Base-by-base conservation (phyloP, 371 early-diverging fungal genomes). In the Sporodiniella umbellata region DNA sequence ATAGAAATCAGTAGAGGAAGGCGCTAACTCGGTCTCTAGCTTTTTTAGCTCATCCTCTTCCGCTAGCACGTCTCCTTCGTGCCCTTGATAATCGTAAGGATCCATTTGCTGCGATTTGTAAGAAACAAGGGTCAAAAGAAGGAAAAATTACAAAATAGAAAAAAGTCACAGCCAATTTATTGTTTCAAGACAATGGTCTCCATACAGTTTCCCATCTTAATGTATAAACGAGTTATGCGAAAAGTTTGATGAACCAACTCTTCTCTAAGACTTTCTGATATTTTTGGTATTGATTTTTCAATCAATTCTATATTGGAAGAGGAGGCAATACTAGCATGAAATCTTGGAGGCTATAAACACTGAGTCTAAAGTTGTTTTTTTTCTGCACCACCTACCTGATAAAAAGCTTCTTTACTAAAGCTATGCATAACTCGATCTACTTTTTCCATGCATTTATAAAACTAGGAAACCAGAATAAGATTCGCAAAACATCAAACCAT, bases 1-100 rank as follows among this genome's bases (percentile, higher is more conserved):
- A 60, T 95, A 95, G 69, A 82, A 88, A 71, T 93, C 92, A 26
- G 73, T 51, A 33, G 76, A 48, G 21, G 72, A 66, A 5, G 83
- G 80, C 19, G 66, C 61, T 18, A 77, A 58, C 25, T 77, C 77
- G 21, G 59, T 46, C 31, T 77, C 78, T 8, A 77, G 42, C 24
- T 63, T 53, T 3, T 64, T 57, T 18, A 83, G 50, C 17, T 78
- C 78, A 24, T 76, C 71, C 46, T 80, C 80, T 24, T 63, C 67
- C n/a, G 64, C 62, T 22, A 53, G 39, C 23, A 72, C 72, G 44
- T 79, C 77, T 8, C 60, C 58, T 6, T 63, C 55, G 11, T 55
- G 30, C 7, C 10, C 50, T 15, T 60, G 44, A 51, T 66, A 67
- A 17, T 80, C 68, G 55, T 82, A 82, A 25, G 83, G 83, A 67